These are phyloP conservation scores for Backusella liffmaniae DNA, from an alignment of 192 early-diverging fungal species.

Conservation along the genomic window DNA sequence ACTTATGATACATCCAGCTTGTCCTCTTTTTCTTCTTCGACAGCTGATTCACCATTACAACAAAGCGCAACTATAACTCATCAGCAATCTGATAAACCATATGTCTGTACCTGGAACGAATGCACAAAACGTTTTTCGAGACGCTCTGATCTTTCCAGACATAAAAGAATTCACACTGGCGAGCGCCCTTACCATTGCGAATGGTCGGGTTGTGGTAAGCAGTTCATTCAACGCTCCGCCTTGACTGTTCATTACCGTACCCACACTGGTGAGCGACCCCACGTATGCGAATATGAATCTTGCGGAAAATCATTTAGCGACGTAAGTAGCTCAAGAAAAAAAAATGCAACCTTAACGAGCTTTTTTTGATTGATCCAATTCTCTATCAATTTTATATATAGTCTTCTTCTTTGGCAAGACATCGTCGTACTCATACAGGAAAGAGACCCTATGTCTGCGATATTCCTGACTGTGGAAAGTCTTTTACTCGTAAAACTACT, in stretches of 20 bases:
- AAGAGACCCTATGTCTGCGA: slow-evolving; percentile 72
- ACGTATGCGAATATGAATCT: slow-evolving; percentile 53
- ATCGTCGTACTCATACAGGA: slow-evolving; percentile 75
- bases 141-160: slow-evolving; percentile 53
- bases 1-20: slow-evolving; percentile 13
- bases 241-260: slow-evolving; percentile 59
- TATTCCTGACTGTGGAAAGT: slow-evolving; percentile 66
- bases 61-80: background rate
- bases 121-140: slow-evolving; percentile 54
- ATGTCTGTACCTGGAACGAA: slow-evolving; percentile 41
- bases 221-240: slow-evolving; percentile 59
- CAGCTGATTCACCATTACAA: background rate
- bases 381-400: slow-evolving; percentile 11
- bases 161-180: slow-evolving; percentile 56
- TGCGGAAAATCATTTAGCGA: slow-evolving; percentile 73
- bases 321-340: slow-evolving; percentile 35
- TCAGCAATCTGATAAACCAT: slow-evolving; percentile 33
- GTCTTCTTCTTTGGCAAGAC: slow-evolving; percentile 74
- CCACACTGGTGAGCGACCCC: slow-evolving; percentile 66
- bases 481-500: slow-evolving; percentile 67
- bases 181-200: slow-evolving; percentile 51
- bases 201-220: slow-evolving; percentile 47
- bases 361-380: background rate
- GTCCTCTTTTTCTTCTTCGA: slow-evolving; percentile 14
- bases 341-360: background rate